Percentiles rank a stretch among this genome's conserved stretches.
These are phyloP conservation scores for Aurinia saxatilis DNA, from an alignment of 345 rosid species.

Conservation along the genomic window DNA sequence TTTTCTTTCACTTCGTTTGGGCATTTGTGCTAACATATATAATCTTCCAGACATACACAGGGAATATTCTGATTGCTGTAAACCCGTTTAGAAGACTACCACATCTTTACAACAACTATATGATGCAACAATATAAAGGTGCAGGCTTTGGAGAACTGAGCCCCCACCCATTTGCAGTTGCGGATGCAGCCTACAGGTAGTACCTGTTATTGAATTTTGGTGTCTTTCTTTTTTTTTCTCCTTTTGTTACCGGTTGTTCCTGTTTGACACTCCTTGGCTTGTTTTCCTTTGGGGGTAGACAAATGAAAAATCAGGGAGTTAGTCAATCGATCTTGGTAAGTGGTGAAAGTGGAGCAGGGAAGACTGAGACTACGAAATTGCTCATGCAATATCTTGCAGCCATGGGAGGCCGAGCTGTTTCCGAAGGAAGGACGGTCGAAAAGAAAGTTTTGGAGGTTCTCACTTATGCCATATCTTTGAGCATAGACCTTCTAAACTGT, in stretches of 20 bases:
- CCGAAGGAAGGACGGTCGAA: slow-evolving; percentile 90
- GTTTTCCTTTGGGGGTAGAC: slow-evolving; percentile 34
- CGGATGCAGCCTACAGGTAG: slow-evolving; percentile 98
- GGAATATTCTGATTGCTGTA: slow-evolving; percentile 92
- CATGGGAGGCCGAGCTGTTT: slow-evolving; percentile 98
- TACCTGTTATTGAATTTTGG: slow-evolving; percentile 18
- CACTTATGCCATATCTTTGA: slow-evolving; percentile 8
- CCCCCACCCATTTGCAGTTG: slow-evolving; percentile 98
- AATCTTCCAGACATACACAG: slow-evolving; percentile 76
- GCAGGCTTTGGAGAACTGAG: slow-evolving; percentile 93
- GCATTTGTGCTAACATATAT: neutral
- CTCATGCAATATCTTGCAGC: slow-evolving; percentile 96
- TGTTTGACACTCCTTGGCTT: slow-evolving; percentile 9
- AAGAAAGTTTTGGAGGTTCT: slow-evolving; percentile 98
- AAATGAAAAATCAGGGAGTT: slow-evolving; percentile 73
- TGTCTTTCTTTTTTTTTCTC: neutral
- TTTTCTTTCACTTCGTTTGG: slow-evolving; percentile 1
- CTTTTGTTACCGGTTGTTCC: slow-evolving; percentile 8
- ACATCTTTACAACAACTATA: slow-evolving; percentile 83
- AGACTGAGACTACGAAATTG: slow-evolving; percentile 93
- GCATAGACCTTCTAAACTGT: neutral
- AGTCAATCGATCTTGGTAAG: slow-evolving; percentile 97
- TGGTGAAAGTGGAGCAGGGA: slow-evolving; percentile 99
- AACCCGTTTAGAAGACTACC: slow-evolving; percentile 92
- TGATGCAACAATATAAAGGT: slow-evolving; percentile 98